These are phyloP conservation scores for Mallotus nudiflorus DNA, from an alignment of 345 rosid genomes.

Conservation along the genomic window DNA sequence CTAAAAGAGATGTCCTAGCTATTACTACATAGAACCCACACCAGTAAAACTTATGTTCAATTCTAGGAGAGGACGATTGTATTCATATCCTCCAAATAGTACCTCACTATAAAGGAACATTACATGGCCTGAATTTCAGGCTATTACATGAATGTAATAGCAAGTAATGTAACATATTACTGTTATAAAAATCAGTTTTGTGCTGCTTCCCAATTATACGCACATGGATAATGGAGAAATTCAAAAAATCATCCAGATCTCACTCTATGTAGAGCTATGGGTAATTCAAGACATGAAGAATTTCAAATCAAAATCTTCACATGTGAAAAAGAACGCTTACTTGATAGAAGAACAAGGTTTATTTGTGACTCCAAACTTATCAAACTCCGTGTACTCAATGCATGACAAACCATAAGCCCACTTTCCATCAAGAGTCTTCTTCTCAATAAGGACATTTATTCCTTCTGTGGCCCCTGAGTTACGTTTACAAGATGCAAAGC, in stretches of 20 bases:
- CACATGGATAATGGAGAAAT: background rate
- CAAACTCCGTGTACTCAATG: slow-evolving; percentile 89
- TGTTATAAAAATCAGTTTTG: background rate
- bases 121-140: background rate
- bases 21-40: background rate
- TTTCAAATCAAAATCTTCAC: background rate
- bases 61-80: background rate
- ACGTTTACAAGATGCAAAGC: slow-evolving; percentile 88
- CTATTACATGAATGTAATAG: background rate
- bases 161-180: background rate
- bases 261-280: background rate
- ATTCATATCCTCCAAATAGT: background rate
- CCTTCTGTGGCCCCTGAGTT: slow-evolving; percentile 85
- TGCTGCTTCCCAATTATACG: background rate
- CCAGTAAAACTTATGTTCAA: background rate
- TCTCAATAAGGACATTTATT: slow-evolving; percentile 80
- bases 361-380: slow-evolving; percentile 62
- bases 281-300: background rate
- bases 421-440: slow-evolving; percentile 71
- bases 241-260: background rate
- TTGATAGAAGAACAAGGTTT: slow-evolving; percentile 40
- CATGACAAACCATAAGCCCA: slow-evolving; percentile 97
- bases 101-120: background rate
- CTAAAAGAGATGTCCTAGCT: background rate
- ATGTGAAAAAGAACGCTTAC: slow-evolving; percentile 27